Conservation (phyloP, 1,284 basidiomycete species). For the Ustanciosporium gigantosporum region DNA sequence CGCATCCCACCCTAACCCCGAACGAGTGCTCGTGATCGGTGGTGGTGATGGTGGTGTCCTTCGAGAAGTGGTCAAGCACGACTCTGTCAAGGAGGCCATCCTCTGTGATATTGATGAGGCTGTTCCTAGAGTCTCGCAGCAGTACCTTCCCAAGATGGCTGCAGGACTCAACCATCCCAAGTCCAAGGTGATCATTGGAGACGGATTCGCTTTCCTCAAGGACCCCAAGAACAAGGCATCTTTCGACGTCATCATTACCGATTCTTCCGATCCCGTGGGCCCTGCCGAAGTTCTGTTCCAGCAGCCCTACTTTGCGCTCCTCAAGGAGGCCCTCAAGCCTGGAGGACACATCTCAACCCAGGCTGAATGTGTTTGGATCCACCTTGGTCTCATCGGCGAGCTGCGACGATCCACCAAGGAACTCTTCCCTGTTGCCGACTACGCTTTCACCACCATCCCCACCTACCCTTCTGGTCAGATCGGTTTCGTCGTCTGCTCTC, state of each 20-base stretch:
- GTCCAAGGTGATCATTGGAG: slow-evolving; percentile 87
- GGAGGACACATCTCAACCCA: slow-evolving; percentile 96
- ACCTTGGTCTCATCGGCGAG: slow-evolving; percentile 82
- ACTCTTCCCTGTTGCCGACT: slow-evolving; percentile 84
- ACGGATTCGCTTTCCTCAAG: slow-evolving; percentile 95
- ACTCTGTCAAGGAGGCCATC: slow-evolving; percentile 85
- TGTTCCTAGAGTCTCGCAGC: slow-evolving; percentile 91
- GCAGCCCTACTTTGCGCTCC: slow-evolving; percentile 93
- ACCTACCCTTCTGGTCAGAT: slow-evolving; percentile 98
- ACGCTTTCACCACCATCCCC: slow-evolving; percentile 95
- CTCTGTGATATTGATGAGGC: slow-evolving; percentile 99
- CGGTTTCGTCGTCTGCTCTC: slow-evolving; percentile 89
- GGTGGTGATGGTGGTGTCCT: slow-evolving; percentile 80
- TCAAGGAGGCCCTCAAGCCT: slow-evolving; percentile 83
- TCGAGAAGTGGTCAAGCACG: slow-evolving; percentile 94
- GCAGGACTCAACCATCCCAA: slow-evolving; percentile 78
- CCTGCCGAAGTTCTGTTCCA: slow-evolving; percentile 93
- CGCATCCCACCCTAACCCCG: slow-evolving; percentile 92
- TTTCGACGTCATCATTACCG: slow-evolving; percentile 97
- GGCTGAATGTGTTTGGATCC: slow-evolving; percentile 94
- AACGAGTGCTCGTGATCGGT: slow-evolving; percentile 93
- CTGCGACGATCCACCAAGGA: slow-evolving; percentile 74
- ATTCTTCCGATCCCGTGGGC: slow-evolving; percentile 97
- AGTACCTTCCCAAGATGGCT: slow-evolving; percentile 93
- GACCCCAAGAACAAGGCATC: slow-evolving; percentile 74